Conservation (phyloP, 148 eudicot genomes). For the Agrostemma githago region DNA sequence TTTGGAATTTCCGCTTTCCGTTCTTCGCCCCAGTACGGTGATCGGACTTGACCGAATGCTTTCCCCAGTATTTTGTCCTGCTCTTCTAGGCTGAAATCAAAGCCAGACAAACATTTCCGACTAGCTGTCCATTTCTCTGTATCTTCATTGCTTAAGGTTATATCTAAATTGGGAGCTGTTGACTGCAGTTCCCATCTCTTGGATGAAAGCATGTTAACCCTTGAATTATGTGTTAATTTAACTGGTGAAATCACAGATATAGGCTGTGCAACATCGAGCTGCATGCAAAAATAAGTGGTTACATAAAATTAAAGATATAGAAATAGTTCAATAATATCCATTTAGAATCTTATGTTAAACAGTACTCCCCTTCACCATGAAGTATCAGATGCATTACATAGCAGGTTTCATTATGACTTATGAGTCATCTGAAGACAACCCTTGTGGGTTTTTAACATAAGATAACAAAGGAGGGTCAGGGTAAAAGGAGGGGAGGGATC, state of each 20-base stretch:
- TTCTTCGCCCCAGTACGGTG: constrained; percentile 96
- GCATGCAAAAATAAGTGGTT: constrained; percentile 24
- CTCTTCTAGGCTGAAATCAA: constrained; percentile 57
- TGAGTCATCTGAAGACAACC: neutral
- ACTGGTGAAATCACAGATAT: constrained; percentile 9
- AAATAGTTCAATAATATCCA: neutral
- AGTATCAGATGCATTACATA: neutral
- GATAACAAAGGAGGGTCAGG: too few species aligned
- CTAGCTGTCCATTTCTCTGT: constrained; percentile 68
- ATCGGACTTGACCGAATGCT: constrained; percentile 81
- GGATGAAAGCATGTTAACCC: constrained; percentile 22
- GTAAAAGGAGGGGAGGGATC: too few species aligned
- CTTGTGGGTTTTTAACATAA: neutral
- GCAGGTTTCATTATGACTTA: too few species aligned
- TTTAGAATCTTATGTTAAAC: neutral
- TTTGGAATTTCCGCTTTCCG: constrained; percentile 64
- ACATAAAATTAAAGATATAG: neutral
- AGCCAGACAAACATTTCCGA: constrained; percentile 49
- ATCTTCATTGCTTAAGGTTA: constrained; percentile 53
- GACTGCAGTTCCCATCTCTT: constrained; percentile 54
- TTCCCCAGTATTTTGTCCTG: constrained; percentile 79
- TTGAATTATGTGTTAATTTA: constrained; percentile 13
- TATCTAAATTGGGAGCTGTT: constrained; percentile 32
- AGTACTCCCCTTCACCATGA: neutral
- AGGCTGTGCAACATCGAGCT: constrained; percentile 32